Percentiles rank a stretch among this genome's conserved stretches.
Evolutionary conservation across 352 stramenopile species (phyloP).

Genomic region (Phytophthora aleatoria): DNA sequence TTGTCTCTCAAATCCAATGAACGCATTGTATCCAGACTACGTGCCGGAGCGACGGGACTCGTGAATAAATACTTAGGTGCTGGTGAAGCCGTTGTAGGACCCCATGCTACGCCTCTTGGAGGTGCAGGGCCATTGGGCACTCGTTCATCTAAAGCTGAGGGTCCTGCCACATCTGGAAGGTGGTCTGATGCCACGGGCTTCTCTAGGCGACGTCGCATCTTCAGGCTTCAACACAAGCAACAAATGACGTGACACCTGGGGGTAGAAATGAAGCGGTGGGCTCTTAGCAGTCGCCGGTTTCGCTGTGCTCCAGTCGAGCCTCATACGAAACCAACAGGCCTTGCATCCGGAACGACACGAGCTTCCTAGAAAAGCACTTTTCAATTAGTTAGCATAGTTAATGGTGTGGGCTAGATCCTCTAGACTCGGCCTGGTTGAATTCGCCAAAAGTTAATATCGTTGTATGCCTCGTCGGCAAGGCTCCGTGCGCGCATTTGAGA

Average conservation of each 20-base stretch:
- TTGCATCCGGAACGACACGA: not conserved
- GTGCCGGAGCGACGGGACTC: slow-evolving; percentile 18
- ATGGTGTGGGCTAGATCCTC: slow-evolving; percentile 1
- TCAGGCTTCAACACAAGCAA: not conserved
- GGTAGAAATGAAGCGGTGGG: slow-evolving; percentile 2
- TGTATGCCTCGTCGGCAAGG: slow-evolving; percentile 82
- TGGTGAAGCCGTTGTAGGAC: not conserved
- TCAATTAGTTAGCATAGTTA: slow-evolving; percentile 32
- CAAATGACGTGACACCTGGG: too few relatives aligned
- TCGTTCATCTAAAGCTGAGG: not conserved
- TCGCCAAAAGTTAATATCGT: slow-evolving; percentile 88
- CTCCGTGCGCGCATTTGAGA: slow-evolving; percentile 54
- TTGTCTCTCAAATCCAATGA: slow-evolving; percentile 63
- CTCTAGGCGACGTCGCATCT: slow-evolving; percentile 34
- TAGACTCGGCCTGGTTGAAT: slow-evolving; percentile 57
- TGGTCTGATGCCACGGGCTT: slow-evolving; percentile 15
- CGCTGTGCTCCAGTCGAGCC: not conserved
- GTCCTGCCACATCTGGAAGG: slow-evolving; percentile 32
- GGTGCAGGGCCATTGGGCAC: slow-evolving; percentile 1
- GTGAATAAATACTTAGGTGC: slow-evolving; percentile 33
- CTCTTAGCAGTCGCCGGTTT: slow-evolving; percentile 28
- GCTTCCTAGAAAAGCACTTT: slow-evolving; percentile 21
- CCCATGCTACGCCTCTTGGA: slow-evolving; percentile 16
- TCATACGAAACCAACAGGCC: slow-evolving; percentile 24
- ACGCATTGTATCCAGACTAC: slow-evolving; percentile 23